Base-by-base conservation (phyloP, 768 basidiomycete genomes). In the Russula virescens region DNA sequence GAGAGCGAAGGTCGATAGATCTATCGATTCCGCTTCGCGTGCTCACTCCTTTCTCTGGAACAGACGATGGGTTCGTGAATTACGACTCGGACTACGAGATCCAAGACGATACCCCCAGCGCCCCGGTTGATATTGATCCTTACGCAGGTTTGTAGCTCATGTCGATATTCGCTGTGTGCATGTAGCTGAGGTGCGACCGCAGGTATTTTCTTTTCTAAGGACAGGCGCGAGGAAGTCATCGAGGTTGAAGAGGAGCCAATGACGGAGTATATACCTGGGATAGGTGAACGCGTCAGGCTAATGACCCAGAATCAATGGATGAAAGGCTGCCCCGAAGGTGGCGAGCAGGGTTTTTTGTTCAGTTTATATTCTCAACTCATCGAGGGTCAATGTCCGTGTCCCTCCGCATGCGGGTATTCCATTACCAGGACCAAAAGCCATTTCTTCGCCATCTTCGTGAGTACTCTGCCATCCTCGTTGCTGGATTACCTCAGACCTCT, bases 131-230 rank as follows among this genome's bases (percentile, higher is more conserved):
- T 69, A 87, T 87, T 13, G 94, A 97, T 75, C 94, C 94, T 13
- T 97, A 97, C 72, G 86, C 92, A 66, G 91, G 93, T 84, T 74
- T 66, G 75, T 55, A 35, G 8, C 61, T 35, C 31, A 31, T 31
- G 5, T 35, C 38, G 47, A 16, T 35, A n/a, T n/a, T 28, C 35
- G 40, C 52, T n/a, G 14, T 11, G 61, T 9, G 46, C 40, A 26
- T 23, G 55, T 61, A 47, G 62, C 59, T 65, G 46, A 68, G 45
- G 28, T 23, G 55, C 21, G 58, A 50, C 47, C 18, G 16, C 62
- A 93, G 93, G 91, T 25, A 84, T 96, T 57, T 96, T 96, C 80
- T 97, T 94, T 73, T 96, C 94, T 47, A 96, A 96, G 77, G 92
- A 94, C 71, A 83, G 94, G 52, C 83, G 84, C 46, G 94, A 96